Evolutionary conservation across 768 basidiomycete genomes (phyloP).

Genomic region (Dentipellis fragilis): DNA sequence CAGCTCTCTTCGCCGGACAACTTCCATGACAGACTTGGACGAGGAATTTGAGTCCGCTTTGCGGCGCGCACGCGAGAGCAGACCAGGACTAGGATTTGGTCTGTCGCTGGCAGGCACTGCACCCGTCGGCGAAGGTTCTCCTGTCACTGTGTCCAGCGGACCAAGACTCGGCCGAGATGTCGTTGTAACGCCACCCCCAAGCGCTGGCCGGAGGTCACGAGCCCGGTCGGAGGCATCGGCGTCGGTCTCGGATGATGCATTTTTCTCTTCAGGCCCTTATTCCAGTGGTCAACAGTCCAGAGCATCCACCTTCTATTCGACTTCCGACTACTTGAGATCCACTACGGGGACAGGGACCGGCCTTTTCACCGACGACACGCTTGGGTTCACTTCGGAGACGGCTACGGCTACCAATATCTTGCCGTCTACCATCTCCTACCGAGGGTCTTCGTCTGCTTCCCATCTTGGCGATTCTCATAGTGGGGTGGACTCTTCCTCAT

Average conservation of each 20-base stretch:
- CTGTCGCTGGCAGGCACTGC: constrained; percentile 31
- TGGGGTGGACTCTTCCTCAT: constrained; percentile 21
- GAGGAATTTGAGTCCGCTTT: constrained; percentile 41
- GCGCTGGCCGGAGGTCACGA: constrained; percentile 20
- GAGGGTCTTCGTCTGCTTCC: constrained; percentile 44
- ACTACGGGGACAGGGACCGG: constrained; percentile 22
- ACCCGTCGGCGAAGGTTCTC: constrained; percentile 40
- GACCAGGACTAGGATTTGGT: constrained; percentile 36
- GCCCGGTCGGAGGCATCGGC: constrained; percentile 19
- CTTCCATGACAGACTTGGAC: constrained; percentile 70
- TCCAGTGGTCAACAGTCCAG: constrained; percentile 17
- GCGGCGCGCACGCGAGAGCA: constrained; percentile 29
- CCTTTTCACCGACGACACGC: constrained; percentile 28
- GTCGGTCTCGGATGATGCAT: constrained; percentile 33
- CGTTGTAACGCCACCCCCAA: constrained; percentile 37
- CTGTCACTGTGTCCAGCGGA: constrained; percentile 67
- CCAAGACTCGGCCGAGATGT: constrained; percentile 34
- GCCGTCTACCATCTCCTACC: constrained; percentile 33
- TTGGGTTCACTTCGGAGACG: constrained; percentile 29
- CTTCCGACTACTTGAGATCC: constrained; percentile 22
- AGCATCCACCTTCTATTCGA: constrained; percentile 26
- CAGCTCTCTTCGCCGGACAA: constrained; percentile 51
- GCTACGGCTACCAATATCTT: constrained; percentile 29
- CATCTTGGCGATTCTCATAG: constrained; percentile 44
- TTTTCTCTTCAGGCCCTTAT: constrained; percentile 32